These are phyloP conservation scores for Dryas drummondii DNA, from an alignment of 306 rosid genomes.

Conservation along the genomic window DNA sequence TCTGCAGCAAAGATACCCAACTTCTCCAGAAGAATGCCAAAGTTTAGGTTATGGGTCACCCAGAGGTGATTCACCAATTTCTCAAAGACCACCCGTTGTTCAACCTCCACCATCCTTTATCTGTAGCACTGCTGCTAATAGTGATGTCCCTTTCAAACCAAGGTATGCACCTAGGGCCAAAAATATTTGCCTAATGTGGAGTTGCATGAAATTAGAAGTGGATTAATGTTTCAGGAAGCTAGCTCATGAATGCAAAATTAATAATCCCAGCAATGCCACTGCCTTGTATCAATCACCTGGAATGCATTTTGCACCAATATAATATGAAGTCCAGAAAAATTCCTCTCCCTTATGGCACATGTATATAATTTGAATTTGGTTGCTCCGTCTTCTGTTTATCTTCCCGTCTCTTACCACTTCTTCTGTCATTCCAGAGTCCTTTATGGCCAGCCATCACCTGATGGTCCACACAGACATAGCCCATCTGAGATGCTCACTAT, in stretches of 20 bases:
- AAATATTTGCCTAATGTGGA: neutral
- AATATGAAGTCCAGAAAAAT: neutral
- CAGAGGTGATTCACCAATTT: slow-evolving; percentile 38
- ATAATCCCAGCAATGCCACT: neutral
- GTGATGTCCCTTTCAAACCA: slow-evolving; percentile 39
- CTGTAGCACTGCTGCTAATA: slow-evolving; percentile 30
- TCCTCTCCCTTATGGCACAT: neutral
- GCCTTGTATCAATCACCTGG: neutral
- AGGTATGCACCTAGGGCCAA: slow-evolving; percentile 39
- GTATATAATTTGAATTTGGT: neutral
- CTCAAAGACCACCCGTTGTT: slow-evolving; percentile 34
- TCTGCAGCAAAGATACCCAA: slow-evolving; percentile 32
- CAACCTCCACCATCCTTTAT: slow-evolving; percentile 34
- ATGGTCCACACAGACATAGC: slow-evolving; percentile 44
- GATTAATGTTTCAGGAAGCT: neutral
- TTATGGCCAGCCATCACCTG: slow-evolving; percentile 44
- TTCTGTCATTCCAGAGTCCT: slow-evolving; percentile 42
- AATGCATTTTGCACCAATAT: neutral
- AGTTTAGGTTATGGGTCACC: slow-evolving; percentile 25
- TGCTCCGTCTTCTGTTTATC: neutral
- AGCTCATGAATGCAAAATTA: neutral
- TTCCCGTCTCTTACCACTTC: slow-evolving; percentile 2
- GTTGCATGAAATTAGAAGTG: neutral
- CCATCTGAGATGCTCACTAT: slow-evolving; percentile 56
- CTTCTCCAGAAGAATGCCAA: slow-evolving; percentile 33